Evolutionary conservation across 2,329 filamentous ascomycete genomes (phyloP).

Genomic region (Metarhizium brunneum): DNA sequence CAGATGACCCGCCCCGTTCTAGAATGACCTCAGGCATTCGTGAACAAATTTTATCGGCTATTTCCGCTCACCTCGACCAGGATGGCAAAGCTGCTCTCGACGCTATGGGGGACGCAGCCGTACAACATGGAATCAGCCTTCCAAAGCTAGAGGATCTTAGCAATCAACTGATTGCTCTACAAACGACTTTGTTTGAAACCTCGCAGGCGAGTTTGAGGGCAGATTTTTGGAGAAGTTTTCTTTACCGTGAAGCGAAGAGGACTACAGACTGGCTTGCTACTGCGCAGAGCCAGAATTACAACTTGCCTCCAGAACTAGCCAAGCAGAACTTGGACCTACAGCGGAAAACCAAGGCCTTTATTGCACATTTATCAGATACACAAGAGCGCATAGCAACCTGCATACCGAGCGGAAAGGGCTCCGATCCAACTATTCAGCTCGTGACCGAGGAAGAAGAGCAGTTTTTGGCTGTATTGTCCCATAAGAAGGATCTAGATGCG

Average conservation of each 20-base stretch:
- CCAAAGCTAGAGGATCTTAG: slow-evolving; percentile 41
- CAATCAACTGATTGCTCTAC: slow-evolving; percentile 44
- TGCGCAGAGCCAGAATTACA: slow-evolving; percentile 37
- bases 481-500: slow-evolving; percentile 50
- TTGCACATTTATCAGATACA: slow-evolving; percentile 55
- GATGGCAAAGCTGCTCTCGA: slow-evolving; percentile 49
- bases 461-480: slow-evolving; percentile 46
- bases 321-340: slow-evolving; percentile 67
- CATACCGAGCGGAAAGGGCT: slow-evolving; percentile 19
- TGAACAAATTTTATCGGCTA: slow-evolving; percentile 19
- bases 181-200: slow-evolving; percentile 41
- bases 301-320: slow-evolving; percentile 48
- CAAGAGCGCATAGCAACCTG: slow-evolving; percentile 40
- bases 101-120: slow-evolving; percentile 43
- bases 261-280: slow-evolving; percentile 30
- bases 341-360: slow-evolving; percentile 58
- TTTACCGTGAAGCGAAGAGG: slow-evolving; percentile 39
- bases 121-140: slow-evolving; percentile 38
- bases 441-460: slow-evolving; percentile 48
- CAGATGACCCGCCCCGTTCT: slow-evolving; percentile 17
- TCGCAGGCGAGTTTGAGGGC: slow-evolving; percentile 48
- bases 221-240: slow-evolving; percentile 43
- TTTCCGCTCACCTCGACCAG: slow-evolving; percentile 28
- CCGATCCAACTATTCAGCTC: slow-evolving; percentile 44
- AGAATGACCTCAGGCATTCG: slow-evolving; percentile 42